phyloP scores from a whole-genome alignment of 1,284 basidiomycete species.

The Vanrija sp. region DNA sequence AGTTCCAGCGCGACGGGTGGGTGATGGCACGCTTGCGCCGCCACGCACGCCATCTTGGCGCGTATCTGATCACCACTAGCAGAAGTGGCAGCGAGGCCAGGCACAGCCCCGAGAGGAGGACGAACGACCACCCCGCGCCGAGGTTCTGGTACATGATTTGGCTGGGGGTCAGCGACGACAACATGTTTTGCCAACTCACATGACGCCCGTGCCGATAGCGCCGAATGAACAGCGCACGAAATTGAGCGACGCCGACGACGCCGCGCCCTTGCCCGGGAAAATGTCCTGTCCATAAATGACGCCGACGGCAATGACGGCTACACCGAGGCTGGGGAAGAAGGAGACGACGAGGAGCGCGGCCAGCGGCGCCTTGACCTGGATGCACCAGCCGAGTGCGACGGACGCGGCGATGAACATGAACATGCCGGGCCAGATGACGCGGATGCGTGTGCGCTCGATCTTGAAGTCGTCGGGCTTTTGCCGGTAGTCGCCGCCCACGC shows the following conservation, averaged over 20 bases:
- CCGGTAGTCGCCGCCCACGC: conserved; percentile 39
- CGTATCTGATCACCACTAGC: conserved; percentile 27
- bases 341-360: conserved; percentile 31
- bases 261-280: conserved; percentile 40
- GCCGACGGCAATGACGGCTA: conserved; percentile 28
- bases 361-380: conserved; percentile 32
- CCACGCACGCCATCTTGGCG: conserved; percentile 30
- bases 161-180: background rate
- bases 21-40: conserved; percentile 5
- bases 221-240: conserved; percentile 46
- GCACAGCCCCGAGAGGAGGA: conserved; percentile 38
- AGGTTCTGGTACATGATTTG: conserved; percentile 38
- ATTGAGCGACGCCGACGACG: conserved; percentile 46
- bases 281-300: conserved; percentile 47
- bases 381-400: conserved; percentile 38
- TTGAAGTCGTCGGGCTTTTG: conserved; percentile 35
- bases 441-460: conserved; percentile 34
- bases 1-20: background rate
- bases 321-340: conserved; percentile 41
- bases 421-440: conserved; percentile 32
- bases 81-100: conserved; percentile 29
- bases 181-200: conserved; percentile 17
- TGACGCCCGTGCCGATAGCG: conserved; percentile 37
- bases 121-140: conserved; percentile 46
- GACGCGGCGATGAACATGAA: conserved; percentile 21